Conservation (phyloP, 1,284 basidiomycete species). For the Malassezia yamatoensis region DNA sequence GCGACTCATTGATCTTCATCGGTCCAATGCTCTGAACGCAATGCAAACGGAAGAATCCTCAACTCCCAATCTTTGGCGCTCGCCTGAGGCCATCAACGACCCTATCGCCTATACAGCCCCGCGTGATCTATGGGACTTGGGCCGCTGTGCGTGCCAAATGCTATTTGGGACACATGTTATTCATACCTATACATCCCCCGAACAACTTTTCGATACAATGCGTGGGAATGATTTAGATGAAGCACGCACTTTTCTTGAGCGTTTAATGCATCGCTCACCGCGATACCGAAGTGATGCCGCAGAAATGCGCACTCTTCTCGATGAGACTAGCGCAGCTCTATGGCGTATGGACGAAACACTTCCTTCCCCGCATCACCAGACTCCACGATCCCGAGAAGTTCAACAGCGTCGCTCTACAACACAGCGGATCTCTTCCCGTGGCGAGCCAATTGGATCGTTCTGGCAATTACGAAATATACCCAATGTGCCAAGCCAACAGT, state of each 20-base stretch:
- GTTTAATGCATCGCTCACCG: slow-evolving; percentile 34
- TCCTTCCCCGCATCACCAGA: slow-evolving; percentile 16
- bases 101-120: slow-evolving; percentile 35
- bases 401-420: too few relatives aligned
- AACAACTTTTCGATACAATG: slow-evolving; percentile 19
- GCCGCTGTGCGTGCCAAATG: slow-evolving; percentile 39
- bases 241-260: slow-evolving; percentile 22
- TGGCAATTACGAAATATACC: slow-evolving; percentile 34
- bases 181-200: slow-evolving; percentile 24
- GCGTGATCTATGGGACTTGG: slow-evolving; percentile 45
- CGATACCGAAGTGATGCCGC: slow-evolving; percentile 26
- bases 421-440: not conserved
- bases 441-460: slow-evolving; percentile 22
- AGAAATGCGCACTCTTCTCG: slow-evolving; percentile 24
- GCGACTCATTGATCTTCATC: slow-evolving; percentile 35
- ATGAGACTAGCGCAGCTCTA: slow-evolving; percentile 28
- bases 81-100: slow-evolving; percentile 34
- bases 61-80: slow-evolving; percentile 28
- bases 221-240: slow-evolving; percentile 6
- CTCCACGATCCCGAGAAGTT: not conserved
- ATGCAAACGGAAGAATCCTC: slow-evolving; percentile 13
- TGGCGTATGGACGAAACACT: slow-evolving; percentile 10
- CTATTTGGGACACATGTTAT: slow-evolving; percentile 34
- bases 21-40: slow-evolving; percentile 33
- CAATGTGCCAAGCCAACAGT: slow-evolving; percentile 3